phyloP scores from a whole-genome alignment of 2,329 filamentous ascomycete species.

The Massarina eburnea region DNA sequence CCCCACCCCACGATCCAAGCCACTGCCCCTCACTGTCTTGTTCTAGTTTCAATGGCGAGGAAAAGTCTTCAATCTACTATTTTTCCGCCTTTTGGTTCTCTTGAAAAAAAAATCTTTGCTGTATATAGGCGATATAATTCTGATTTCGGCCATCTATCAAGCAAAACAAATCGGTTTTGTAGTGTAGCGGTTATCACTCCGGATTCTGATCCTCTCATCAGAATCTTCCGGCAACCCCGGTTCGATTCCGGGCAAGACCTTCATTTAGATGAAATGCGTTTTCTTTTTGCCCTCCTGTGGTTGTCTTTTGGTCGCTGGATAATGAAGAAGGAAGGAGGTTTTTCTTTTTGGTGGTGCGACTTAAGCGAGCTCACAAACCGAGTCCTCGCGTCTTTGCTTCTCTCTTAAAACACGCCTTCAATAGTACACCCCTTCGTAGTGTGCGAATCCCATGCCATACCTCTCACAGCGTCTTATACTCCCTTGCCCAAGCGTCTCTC shows the following conservation, averaged over 20 bases:
- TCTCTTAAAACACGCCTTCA: neutral
- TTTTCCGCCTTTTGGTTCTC: no score
- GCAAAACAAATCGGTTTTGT: slow-evolving; percentile 9
- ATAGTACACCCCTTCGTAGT: neutral
- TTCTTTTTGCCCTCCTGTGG: neutral
- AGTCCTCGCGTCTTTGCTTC: neutral
- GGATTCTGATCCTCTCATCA: slow-evolving; percentile 25
- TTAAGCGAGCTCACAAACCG: no score
- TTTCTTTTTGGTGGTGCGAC: no score
- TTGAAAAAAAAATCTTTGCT: no score
- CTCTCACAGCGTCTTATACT: neutral
- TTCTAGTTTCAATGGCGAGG: no score
- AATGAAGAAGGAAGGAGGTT: neutral
- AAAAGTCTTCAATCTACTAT: no score
- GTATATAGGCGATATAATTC: no score
- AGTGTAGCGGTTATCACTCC: slow-evolving; percentile 31
- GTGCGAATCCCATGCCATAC: neutral
- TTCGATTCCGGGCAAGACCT: slow-evolving; percentile 20
- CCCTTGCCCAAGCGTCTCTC: neutral
- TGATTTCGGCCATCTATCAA: no score
- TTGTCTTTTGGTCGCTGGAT: neutral
- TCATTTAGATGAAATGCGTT: neutral
- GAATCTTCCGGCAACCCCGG: slow-evolving; percentile 28
- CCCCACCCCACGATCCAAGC: no score
- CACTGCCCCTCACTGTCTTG: no score